These are phyloP conservation scores for Albophoma yamanashiensis DNA, from an alignment of 2,329 filamentous ascomycete genomes.

Conservation along the genomic window DNA sequence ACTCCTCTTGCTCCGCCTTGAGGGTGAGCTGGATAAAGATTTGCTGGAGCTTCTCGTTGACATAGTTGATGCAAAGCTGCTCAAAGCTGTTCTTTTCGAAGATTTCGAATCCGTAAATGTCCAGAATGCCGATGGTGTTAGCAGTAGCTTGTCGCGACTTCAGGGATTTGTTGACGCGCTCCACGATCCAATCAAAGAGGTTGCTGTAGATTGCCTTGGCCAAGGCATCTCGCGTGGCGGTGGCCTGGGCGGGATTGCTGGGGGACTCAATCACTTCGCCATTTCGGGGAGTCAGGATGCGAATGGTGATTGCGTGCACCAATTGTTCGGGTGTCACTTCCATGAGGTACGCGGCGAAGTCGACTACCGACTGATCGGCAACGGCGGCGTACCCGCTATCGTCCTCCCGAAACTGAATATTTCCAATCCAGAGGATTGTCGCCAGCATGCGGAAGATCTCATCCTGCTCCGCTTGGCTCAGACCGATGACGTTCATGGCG, in stretches of 20 bases:
- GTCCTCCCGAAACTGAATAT: constrained; percentile 83
- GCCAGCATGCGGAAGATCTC: constrained; percentile 94
- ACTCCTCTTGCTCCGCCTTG: constrained; percentile 96
- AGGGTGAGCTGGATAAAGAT: constrained; percentile 98
- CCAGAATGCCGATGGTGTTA: constrained; percentile 90
- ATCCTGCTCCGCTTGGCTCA: constrained; percentile 82
- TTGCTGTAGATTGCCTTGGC: constrained; percentile 96
- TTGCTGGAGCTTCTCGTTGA: constrained; percentile 98
- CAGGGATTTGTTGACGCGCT: constrained; percentile 80
- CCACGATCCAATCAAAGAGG: constrained; percentile 97
- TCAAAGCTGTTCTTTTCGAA: constrained; percentile 99
- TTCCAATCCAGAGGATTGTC: constrained; percentile 87
- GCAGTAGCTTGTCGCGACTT: constrained; percentile 63
- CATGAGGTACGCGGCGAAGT: constrained; percentile 88
- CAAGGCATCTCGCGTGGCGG: constrained; percentile 78
- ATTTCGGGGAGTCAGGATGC: constrained; percentile 63
- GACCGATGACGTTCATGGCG: constrained; percentile 89
- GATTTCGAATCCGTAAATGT: constrained; percentile 99
- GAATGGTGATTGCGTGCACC: constrained; percentile 78
- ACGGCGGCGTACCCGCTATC: constrained; percentile 83
- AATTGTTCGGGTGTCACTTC: constrained; percentile 76
- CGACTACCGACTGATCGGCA: constrained; percentile 79
- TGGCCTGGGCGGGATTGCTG: constrained; percentile 77
- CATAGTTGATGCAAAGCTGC: constrained; percentile 98
- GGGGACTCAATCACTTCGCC: constrained; percentile 64